Conservation (phyloP, 306 rosid genomes). For the Vigna radiata region DNA sequence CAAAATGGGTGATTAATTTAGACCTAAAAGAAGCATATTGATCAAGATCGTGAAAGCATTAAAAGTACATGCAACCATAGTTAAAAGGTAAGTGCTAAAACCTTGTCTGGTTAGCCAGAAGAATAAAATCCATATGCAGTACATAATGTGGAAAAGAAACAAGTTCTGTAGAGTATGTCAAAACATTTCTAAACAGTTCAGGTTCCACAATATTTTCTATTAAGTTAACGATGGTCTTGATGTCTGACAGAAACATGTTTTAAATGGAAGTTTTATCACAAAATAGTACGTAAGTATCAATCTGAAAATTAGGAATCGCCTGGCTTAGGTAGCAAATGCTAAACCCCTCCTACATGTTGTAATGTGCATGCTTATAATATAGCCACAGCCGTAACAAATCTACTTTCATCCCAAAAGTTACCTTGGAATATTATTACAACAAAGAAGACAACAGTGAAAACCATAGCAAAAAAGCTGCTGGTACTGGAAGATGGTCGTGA, state of each 20-base stretch:
- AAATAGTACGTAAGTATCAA: neutral
- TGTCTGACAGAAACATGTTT: constrained; percentile 2
- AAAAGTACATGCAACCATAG: neutral
- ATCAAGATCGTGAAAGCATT: neutral
- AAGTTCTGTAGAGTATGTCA: neutral
- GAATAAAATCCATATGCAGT: neutral
- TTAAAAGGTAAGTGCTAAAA: neutral
- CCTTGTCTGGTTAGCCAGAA: neutral
- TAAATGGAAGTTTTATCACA: neutral
- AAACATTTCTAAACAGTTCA: neutral
- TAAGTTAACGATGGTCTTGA: neutral
- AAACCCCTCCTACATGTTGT: neutral
- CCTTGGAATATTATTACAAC: constrained; percentile 81
- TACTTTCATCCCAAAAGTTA: constrained; percentile 42
- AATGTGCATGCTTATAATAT: neutral
- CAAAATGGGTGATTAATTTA: neutral
- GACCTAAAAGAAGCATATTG: neutral
- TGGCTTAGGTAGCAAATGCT: constrained; percentile 23
- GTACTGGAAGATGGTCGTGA: constrained; percentile 41
- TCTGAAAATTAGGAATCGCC: constrained; percentile 14
- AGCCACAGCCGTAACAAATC: neutral
- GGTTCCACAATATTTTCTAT: neutral
- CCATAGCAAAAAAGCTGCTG: constrained; percentile 72
- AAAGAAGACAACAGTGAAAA: constrained; percentile 81
- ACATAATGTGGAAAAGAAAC: neutral